These are phyloP conservation scores for Phalaenopsis hybrid DNA, from an alignment of 116 monocot genomes.

Conservation along the genomic window DNA sequence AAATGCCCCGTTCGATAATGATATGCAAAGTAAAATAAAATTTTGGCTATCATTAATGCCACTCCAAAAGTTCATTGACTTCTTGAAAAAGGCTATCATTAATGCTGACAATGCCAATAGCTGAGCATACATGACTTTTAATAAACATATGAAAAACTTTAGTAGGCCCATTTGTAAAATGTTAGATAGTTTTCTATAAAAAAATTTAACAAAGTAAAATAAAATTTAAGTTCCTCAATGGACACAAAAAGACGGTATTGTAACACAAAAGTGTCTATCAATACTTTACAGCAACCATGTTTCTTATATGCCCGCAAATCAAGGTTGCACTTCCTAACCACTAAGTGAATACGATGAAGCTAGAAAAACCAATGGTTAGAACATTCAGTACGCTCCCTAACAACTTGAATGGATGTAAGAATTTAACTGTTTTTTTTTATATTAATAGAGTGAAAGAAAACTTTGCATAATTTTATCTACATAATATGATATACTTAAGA, in stretches of 20 bases:
- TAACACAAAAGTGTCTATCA: not conserved
- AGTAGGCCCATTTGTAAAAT: not conserved
- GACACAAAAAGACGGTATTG: not conserved
- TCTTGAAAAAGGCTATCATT: constrained; percentile 18
- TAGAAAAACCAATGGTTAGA: no score
- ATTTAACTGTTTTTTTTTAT: no score
- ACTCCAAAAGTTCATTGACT: constrained; percentile 21
- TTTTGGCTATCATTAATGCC: no score
- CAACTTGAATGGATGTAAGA: no score
- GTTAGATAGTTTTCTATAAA: not conserved
- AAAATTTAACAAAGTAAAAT: not conserved
- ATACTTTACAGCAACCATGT: not conserved
- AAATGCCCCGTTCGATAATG: no score
- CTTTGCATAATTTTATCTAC: no score
- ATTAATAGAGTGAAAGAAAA: no score
- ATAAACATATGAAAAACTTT: not conserved
- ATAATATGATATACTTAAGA: no score
- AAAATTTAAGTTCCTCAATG: not conserved
- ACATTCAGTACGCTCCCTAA: no score
- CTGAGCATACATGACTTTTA: not conserved
- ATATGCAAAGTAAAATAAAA: no score
- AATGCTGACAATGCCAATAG: not conserved
- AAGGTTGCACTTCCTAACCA: no score
- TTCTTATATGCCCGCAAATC: not conserved
- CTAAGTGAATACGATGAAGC: no score